Evolutionary conservation across 2,329 filamentous ascomycete species (phyloP).

Genomic region (Raffaelea albimanens): DNA sequence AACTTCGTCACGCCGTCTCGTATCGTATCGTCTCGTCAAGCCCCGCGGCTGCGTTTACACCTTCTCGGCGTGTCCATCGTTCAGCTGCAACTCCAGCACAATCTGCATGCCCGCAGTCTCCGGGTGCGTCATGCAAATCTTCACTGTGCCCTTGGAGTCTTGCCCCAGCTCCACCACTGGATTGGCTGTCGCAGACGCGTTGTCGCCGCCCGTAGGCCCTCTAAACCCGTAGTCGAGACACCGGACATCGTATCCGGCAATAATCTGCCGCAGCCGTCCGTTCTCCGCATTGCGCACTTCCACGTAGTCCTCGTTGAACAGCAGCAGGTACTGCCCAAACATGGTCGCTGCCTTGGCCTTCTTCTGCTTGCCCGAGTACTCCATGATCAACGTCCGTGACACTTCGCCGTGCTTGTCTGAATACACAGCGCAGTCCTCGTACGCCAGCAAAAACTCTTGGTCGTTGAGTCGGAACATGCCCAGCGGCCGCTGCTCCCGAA

Average conservation of each 20-base stretch:
- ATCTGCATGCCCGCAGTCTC: conserved; percentile 77
- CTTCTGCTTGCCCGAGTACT: conserved; percentile 84
- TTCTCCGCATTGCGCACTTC: conserved; percentile 97
- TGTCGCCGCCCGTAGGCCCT: conserved; percentile 41
- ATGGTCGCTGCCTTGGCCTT: conserved; percentile 76
- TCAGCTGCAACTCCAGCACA: conserved; percentile 84
- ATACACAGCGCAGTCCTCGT: conserved; percentile 94
- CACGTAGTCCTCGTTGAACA: conserved; percentile 94
- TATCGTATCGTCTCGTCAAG: not conserved
- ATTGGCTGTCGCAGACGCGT: conserved; percentile 20
- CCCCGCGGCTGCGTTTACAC: conserved; percentile 3
- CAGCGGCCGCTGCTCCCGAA: conserved; percentile 74
- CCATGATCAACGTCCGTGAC: conserved; percentile 89
- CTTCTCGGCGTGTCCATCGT: conserved; percentile 65
- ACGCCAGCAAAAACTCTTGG: conserved; percentile 85
- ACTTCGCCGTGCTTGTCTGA: conserved; percentile 98
- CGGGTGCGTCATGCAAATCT: conserved; percentile 92
- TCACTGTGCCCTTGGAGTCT: conserved; percentile 65
- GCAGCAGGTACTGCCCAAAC: conserved; percentile 81
- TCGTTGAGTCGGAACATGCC: conserved; percentile 96
- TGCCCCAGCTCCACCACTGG: conserved; percentile 13
- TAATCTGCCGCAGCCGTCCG: conserved; percentile 84
- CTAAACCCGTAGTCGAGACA: conserved; percentile 78
- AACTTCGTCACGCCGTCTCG: too few species aligned
- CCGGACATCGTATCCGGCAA: conserved; percentile 80